A percentile compares a stretch with the other conserved stretches of the same genome.
Conservation (phyloP, 164 flowering plant species). For the Macadamia tetraphylla region DNA sequence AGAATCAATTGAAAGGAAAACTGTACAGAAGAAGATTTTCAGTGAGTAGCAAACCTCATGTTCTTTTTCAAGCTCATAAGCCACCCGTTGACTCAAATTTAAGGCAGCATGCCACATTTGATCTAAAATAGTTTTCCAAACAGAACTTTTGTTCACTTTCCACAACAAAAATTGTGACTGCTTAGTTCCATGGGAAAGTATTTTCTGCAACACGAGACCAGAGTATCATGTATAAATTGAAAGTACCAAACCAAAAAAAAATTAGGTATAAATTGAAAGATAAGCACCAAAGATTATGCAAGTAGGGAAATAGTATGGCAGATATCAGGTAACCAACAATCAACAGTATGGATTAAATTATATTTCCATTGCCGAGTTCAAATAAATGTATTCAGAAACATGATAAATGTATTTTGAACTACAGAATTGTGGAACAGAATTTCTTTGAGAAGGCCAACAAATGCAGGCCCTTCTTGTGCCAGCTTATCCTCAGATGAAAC, state of each 20-base stretch:
- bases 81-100: constrained; percentile 53
- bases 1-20: constrained; percentile 3
- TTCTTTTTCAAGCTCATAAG: constrained; percentile 52
- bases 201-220: constrained; percentile 42
- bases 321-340: neutral
- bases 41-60: constrained; percentile 49
- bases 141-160: constrained; percentile 52
- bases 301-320: neutral
- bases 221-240: neutral
- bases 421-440: too few relatives aligned
- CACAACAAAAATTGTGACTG: constrained; percentile 43
- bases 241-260: too few relatives aligned
- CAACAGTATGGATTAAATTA: neutral
- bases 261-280: neutral
- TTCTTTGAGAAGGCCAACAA: neutral
- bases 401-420: too few relatives aligned
- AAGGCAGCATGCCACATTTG: constrained; percentile 89
- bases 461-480: too few relatives aligned
- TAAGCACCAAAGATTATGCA: neutral
- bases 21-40: neutral
- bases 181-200: constrained; percentile 23
- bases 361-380: neutral
- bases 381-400: neutral
- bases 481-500: too few relatives aligned
- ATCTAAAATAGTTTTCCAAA: constrained; percentile 53